Percentiles rank a stretch among this genome's conserved stretches.
phyloP scores from a whole-genome alignment of 805 yeast species.

The Ogataea populi-albae region DNA sequence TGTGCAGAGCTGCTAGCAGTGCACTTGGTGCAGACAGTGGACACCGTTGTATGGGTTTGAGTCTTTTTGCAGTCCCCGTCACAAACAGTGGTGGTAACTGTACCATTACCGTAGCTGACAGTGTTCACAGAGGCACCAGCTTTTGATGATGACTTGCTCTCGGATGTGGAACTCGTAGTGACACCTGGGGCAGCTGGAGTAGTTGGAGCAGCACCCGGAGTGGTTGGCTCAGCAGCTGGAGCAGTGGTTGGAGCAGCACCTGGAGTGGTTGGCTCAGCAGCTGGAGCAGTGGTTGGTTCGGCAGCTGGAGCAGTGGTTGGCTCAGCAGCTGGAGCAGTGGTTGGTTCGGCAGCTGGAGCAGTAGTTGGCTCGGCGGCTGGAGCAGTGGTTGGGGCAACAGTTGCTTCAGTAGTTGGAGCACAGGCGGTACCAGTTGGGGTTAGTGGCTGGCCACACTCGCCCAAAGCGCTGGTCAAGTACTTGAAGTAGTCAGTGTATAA shows the following conservation, averaged over 20 bases:
- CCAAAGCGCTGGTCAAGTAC: slow-evolving; percentile 29
- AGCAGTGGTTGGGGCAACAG: slow-evolving; percentile 15
- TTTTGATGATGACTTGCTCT: too few species aligned
- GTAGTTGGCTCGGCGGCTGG: slow-evolving; percentile 13
- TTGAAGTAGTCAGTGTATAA: slow-evolving; percentile 34
- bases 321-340: slow-evolving; percentile 26
- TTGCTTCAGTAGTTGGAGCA: slow-evolving; percentile 8
- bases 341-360: slow-evolving; percentile 15
- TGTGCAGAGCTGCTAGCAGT: background rate
- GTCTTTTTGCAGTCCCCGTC: background rate
- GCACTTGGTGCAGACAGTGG: slow-evolving; percentile 5
- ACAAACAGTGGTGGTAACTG: slow-evolving; percentile 1
- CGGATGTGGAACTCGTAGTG: too few species aligned
- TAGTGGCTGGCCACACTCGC: slow-evolving; percentile 27
- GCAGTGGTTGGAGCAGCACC: slow-evolving; percentile 2
- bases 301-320: slow-evolving; percentile 13
- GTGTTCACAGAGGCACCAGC: too few species aligned
- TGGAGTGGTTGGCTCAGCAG: slow-evolving; percentile 2
- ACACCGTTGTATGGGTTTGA: background rate
- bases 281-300: background rate
- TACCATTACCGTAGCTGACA: too few species aligned
- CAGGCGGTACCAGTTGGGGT: slow-evolving; percentile 35
- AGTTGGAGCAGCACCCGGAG: too few species aligned
- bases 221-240: too few species aligned
- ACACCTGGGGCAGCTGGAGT: too few species aligned